Evolutionary conservation across 1,284 basidiomycete species (phyloP), one percentile per base, ranked within the genome.

Genomic region (Ganoderma meredithae): DNA sequence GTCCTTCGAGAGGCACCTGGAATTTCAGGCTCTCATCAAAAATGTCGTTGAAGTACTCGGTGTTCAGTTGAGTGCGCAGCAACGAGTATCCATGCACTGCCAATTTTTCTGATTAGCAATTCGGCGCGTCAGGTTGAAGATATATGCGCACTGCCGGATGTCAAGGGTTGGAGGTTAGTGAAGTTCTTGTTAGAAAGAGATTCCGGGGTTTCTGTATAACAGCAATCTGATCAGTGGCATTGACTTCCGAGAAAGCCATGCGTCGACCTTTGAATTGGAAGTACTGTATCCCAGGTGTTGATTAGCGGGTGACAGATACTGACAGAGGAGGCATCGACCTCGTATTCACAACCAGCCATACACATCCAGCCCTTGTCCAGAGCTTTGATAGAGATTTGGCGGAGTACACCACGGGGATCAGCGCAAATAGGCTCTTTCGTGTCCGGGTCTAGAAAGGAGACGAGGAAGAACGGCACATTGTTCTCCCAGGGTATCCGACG

Each of bases 401-500:
- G 85, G 47, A 98, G 83, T n/a, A 94, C 84, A 41, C 94, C 91
- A 53, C 97, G 87, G 8, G 97, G 97, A 77, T 97, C 97, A 12
- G 91, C 95, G 55, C 83, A 84, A 17, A 99, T 82, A 0, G 93
- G 91, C 64, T 90, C 81, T 69, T 86, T 87, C 3, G 93, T 94
- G 33, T 94, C 90, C 1, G 95, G 95, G 77, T 98, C 93, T 62
- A 93, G 77, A 83, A 98, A 99, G 5, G 92, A 93, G 43, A 97
- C 86, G 4, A 99, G 85, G 84, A 99, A 99, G 82, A 99, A 95
- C 0, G 97, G 95, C 2, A 96, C 88, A 72, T 97, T 87, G 75
- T 93, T 84, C 79, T 99, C 96, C 96, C 96, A 98, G 67, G 95
- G 93, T 64, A 98, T 92, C 22, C 94, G 88, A 19, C 97, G 90